phyloP scores from a whole-genome alignment of 1,139 yeast genomes.

The Geotrichum bryndzae region DNA sequence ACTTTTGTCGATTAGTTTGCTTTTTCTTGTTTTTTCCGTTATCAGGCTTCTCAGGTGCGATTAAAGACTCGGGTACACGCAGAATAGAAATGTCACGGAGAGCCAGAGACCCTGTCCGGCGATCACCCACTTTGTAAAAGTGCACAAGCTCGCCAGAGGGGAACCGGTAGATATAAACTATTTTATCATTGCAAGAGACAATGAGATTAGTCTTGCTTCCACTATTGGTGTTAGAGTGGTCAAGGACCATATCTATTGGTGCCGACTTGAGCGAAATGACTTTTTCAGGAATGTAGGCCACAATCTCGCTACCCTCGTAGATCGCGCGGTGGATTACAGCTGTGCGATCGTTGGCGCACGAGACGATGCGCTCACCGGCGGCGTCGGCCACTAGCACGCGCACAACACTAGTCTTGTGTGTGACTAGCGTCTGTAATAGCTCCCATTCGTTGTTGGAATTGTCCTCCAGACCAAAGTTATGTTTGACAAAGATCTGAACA shows the following conservation, averaged over 20 bases:
- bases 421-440: constrained; percentile 49
- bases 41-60: constrained; percentile 16
- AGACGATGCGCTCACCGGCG: constrained; percentile 38
- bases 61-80: not conserved
- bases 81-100: constrained; percentile 24
- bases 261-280: constrained; percentile 47
- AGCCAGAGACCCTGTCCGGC: constrained; percentile 27
- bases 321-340: constrained; percentile 46
- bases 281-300: constrained; percentile 39
- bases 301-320: constrained; percentile 17
- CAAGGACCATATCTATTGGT: constrained; percentile 38
- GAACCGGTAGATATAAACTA: constrained; percentile 40
- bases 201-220: constrained; percentile 30
- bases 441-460: constrained; percentile 40
- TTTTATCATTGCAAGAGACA: constrained; percentile 51
- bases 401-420: constrained; percentile 52
- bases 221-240: constrained; percentile 32
- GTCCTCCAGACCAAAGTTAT: constrained; percentile 1
- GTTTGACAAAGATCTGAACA: constrained; percentile 45
- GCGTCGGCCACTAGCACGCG: constrained; percentile 34
- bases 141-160: constrained; percentile 37
- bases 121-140: constrained; percentile 39
- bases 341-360: constrained; percentile 56
- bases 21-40: not conserved
- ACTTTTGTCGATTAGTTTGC: constrained; percentile 23